These are phyloP conservation scores for Monilinia fructicola DNA, from an alignment of 2,329 filamentous ascomycete genomes.

Conservation along the genomic window DNA sequence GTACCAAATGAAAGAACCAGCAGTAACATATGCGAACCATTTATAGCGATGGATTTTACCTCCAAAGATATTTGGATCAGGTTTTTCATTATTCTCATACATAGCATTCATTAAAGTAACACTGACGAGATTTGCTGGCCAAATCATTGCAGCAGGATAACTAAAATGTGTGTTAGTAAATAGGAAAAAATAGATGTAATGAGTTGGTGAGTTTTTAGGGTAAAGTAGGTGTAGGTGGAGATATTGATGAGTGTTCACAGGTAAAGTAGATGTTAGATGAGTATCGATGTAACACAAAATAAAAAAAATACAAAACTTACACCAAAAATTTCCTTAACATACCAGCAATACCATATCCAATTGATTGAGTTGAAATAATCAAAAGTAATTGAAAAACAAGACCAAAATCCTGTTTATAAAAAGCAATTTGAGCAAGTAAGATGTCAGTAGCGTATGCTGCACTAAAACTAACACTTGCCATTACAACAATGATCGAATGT, in stretches of 20 bases:
- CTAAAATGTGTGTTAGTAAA: conserved; percentile 21
- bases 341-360: conserved; percentile 64
- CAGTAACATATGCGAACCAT: conserved; percentile 42
- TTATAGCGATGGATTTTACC: conserved; percentile 42
- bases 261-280: no score
- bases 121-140: conserved; percentile 58
- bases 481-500: conserved; percentile 66
- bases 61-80: conserved; percentile 48
- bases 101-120: conserved; percentile 52
- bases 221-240: no score
- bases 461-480: conserved; percentile 55
- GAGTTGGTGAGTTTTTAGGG: no score
- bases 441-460: conserved; percentile 58
- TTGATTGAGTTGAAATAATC: conserved; percentile 59
- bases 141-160: conserved; percentile 62
- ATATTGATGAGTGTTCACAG: no score
- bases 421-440: conserved; percentile 67
- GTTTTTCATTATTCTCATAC: conserved; percentile 60
- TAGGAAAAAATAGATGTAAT: no score
- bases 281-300: no score
- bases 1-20: conserved; percentile 49
- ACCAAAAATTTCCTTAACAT: conserved; percentile 58
- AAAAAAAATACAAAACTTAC: conserved; percentile 42
- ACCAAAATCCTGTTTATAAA: conserved; percentile 69
- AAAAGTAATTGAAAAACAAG: conserved; percentile 60